Conservation (phyloP, 2,329 filamentous ascomycete genomes). For the Alternaria sp. region DNA sequence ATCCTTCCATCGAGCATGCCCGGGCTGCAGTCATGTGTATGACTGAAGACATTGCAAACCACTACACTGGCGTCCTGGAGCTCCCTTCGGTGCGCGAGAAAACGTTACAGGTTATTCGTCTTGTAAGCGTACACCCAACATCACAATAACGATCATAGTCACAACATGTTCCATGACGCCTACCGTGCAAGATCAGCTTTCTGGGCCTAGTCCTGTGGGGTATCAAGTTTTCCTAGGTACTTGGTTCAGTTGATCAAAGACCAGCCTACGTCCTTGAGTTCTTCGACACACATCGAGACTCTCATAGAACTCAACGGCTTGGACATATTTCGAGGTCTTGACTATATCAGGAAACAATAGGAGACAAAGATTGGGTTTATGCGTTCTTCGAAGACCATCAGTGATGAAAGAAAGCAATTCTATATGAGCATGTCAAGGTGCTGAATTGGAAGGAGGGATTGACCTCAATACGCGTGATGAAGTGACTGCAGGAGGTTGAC, state of each 20-base stretch:
- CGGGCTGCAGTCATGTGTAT: not conserved
- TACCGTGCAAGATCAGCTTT: not conserved
- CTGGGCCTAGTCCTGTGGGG: not conserved
- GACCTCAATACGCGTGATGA: not conserved
- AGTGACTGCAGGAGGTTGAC: not conserved
- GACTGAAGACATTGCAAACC: not conserved
- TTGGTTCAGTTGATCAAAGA: not conserved
- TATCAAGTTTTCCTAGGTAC: not conserved
- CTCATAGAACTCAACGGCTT: not conserved
- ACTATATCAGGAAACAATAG: not conserved
- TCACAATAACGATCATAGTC: not conserved
- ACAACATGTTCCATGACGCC: not conserved
- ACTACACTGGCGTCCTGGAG: not conserved
- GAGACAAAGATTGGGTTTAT: not conserved
- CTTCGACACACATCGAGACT: not conserved
- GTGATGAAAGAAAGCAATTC: not conserved
- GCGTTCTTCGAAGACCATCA: not conserved
- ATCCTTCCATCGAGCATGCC: not conserved
- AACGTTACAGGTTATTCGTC: not conserved
- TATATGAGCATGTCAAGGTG: not conserved
- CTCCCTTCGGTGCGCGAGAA: not conserved
- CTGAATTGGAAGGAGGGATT: not conserved
- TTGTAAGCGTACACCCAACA: not conserved
- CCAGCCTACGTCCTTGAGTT: not conserved
- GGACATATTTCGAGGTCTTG: not conserved